A percentile compares a stretch with the other conserved stretches of the same genome.
Evolutionary conservation across 192 early-diverging fungal species (phyloP).

Genomic region (Coemansia sp.): DNA sequence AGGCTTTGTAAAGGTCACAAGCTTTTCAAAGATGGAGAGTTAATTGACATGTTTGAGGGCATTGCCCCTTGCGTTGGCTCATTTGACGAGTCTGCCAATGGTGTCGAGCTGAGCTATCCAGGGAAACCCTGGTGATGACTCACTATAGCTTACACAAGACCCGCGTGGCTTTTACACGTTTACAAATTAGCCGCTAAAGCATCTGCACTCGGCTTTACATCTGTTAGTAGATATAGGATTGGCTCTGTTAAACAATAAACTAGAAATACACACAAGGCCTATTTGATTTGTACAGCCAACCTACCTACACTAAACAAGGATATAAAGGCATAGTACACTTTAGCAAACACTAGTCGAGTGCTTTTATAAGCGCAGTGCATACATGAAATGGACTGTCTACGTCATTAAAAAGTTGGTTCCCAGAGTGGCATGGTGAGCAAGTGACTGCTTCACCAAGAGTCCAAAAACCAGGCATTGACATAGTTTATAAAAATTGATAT

Average conservation of each 20-base stretch:
- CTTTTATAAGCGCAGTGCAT: not conserved
- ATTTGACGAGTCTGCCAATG: not conserved
- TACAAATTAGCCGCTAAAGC: too few relatives aligned
- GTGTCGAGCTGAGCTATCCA: not conserved
- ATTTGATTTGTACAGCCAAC: not conserved
- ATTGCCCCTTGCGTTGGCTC: not conserved
- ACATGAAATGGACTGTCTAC: constrained; percentile 13
- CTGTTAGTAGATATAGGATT: too few relatives aligned
- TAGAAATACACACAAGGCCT: not conserved
- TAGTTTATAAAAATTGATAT: constrained; percentile 12
- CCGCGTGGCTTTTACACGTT: too few relatives aligned
- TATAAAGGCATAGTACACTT: not conserved
- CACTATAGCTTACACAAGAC: too few relatives aligned
- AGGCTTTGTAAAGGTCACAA: not conserved
- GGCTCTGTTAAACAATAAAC: not conserved
- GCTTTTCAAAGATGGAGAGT: not conserved
- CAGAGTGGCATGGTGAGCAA: constrained; percentile 17
- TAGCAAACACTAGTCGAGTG: not conserved
- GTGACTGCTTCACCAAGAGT: constrained; percentile 4
- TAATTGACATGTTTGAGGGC: not conserved
- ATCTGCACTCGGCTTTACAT: too few relatives aligned
- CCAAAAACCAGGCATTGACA: constrained; percentile 47
- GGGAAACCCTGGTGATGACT: not conserved
- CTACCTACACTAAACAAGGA: not conserved
- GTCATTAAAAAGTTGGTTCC: constrained; percentile 42